Base-by-base conservation (phyloP, 768 basidiomycete genomes). In the Russula sp. region DNA sequence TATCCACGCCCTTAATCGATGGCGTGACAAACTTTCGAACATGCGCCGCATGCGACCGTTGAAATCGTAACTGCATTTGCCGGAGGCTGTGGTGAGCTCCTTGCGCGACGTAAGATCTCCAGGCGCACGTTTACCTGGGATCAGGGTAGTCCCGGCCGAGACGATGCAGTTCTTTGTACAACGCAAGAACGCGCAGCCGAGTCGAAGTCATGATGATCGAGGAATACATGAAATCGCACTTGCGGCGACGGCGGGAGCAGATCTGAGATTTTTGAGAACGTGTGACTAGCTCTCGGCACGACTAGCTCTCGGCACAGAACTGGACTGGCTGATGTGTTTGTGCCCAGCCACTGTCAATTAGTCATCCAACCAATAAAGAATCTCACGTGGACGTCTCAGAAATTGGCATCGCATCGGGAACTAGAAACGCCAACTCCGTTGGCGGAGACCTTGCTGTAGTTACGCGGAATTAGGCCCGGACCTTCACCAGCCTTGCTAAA, bases 101-200 rank as follows among this genome's bases (percentile, higher is more conserved):
- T 9, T n/a, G 6, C n/a, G 27, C 7, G 57, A 34, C 10, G 42
- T 6, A 10, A 9, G 35, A 31, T 48, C 2, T 32, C n/a, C 2
- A 27, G 10, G 13, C 40, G 45, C 49, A 42, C 27, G 80, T 84
- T 73, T 69, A 92, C 91, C 82, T 81, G 51, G 89, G 84, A 71
- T 94, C 91, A 40, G 88, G 88, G 67, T 92, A 91, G 52, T 93
- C 89, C 62, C 87, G 80, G 4, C 91, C 90, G 1, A 94, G 81
- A 60, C 88, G 79, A 67, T 87, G 85, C 8, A 94, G 80, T 70
- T 92, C 89, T 70, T 92, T 94, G 77, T 93, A 94, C 35, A 93
- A 75, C 0, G 84, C 79, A 7, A 91, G 75, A 1, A 84, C 88
- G 40, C 89, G 82, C 48, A 84, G 73, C 31, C 89, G 83, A 49